Evolutionary conservation across 1,139 yeast species (phyloP).

Genomic region (Magnusiomyces starmeri): DNA sequence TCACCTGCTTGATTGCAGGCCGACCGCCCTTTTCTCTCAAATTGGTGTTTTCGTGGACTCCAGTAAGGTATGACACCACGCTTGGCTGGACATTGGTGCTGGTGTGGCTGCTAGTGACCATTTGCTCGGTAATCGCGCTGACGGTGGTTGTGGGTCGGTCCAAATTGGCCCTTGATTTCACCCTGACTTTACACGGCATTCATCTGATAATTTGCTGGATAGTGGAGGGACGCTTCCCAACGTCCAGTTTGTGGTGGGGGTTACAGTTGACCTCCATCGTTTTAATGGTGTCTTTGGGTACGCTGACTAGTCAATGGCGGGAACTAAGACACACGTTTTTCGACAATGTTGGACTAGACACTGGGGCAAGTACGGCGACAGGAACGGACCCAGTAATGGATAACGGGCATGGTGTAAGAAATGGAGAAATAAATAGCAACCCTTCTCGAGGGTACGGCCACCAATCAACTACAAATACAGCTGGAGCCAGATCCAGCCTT

Average conservation of each 20-base stretch:
- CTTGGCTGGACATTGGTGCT: constrained; percentile 67
- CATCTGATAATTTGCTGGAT: constrained; percentile 65
- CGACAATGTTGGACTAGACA: constrained; percentile 42
- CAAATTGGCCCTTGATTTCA: constrained; percentile 93
- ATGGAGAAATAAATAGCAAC: neutral
- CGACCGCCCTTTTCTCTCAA: constrained; percentile 41
- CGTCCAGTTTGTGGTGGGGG: constrained; percentile 74
- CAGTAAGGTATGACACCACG: constrained; percentile 67
- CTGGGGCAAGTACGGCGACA: constrained; percentile 6
- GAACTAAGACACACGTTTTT: constrained; percentile 85
- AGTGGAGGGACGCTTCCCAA: constrained; percentile 60
- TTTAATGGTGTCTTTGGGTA: constrained; percentile 68
- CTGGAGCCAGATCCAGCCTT: neutral
- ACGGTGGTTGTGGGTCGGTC: constrained; percentile 86
- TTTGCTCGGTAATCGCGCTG: constrained; percentile 58
- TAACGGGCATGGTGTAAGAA: constrained; percentile 16
- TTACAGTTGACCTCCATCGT: constrained; percentile 62
- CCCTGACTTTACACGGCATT: constrained; percentile 77
- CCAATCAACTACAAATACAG: constrained; percentile 1
- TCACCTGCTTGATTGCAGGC: constrained; percentile 35
- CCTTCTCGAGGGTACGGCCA: neutral
- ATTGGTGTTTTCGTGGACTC: constrained; percentile 81
- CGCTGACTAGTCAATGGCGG: constrained; percentile 82
- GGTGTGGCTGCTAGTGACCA: constrained; percentile 74
- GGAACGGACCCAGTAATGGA: constrained; percentile 1